Evolutionary conservation across 2,329 filamentous ascomycete species (phyloP), one percentile per base, ranked within the genome.

Genomic region (Ophiostoma piceae): DNA sequence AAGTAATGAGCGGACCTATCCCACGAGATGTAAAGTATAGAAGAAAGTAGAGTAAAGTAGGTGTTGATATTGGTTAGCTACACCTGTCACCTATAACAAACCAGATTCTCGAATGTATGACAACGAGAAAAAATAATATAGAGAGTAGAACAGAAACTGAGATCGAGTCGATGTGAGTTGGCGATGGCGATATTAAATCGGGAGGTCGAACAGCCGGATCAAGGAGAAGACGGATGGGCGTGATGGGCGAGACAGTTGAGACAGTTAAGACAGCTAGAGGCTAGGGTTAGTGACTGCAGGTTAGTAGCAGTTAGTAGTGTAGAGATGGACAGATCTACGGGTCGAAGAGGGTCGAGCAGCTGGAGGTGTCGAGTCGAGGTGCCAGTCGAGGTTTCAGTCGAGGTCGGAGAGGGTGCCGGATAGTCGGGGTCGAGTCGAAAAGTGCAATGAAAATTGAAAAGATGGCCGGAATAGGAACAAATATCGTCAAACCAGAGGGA

Each of bases 381-480:
- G 35, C 2, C 26, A 29, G 41, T 19, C 41, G 54, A 29, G 5
- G 22, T 35, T 1, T 35, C 35, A 35, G 26, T 62, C 16, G 26
- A 57, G 16, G 57, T 62, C 26, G 57, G 22, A 26, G 43, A 47
- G 19, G 43, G 26, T 32, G 26, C n/a, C 47, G 22, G 51, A 57
- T 22, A 16, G 57, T 62, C 57, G 26, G 29, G 4, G 12, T 35
- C 35, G 26, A 60, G 39, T 41, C 12, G 22, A 60, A 19, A 7
- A 6, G 29, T n/a, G 14, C 11, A 2, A n/a, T 12, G 14, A 37
- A 26, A n/a, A n/a, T 16, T 26, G 51, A 57, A 66, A 37, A 66
- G 32, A n/a, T 68, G 47, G 47, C 67, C 64, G 69, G 67, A 71
- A 70, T 26, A 51, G 65, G 68, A 65, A 39, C 8, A 60, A 35